Evolutionary conservation across 2,329 filamentous ascomycete species (phyloP).

Genomic region (Scedosporium minutisporum): DNA sequence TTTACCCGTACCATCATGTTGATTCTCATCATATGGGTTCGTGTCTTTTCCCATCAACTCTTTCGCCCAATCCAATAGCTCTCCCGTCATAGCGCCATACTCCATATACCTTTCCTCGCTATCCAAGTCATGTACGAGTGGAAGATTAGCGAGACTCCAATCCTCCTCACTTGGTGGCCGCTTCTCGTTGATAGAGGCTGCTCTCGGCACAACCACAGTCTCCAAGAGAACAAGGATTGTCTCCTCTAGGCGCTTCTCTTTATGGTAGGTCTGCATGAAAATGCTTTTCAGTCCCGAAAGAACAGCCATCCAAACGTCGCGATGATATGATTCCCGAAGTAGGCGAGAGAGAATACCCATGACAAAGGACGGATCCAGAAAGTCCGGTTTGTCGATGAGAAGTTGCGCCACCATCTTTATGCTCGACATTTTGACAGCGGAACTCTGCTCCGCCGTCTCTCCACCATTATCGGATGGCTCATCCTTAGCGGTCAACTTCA

Average conservation of each 20-base stretch:
- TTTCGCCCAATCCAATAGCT: no score
- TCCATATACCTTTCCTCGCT: not conserved
- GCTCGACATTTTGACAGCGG: not conserved
- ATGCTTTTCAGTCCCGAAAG: not conserved
- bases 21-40: not conserved
- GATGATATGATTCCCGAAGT: not conserved
- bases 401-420: not conserved
- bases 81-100: no score
- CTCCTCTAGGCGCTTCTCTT: not conserved
- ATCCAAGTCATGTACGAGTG: not conserved
- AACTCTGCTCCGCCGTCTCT: not conserved
- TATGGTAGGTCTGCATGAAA: not conserved
- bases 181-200: not conserved
- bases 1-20: not conserved
- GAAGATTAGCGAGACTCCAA: not conserved
- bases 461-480: not conserved
- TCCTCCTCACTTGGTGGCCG: not conserved
- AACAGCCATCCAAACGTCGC: not conserved
- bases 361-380: not conserved
- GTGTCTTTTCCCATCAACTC: no score
- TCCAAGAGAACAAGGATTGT: not conserved
- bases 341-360: not conserved
- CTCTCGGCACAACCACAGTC: not conserved
- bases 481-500: not conserved
- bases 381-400: not conserved